phyloP scores from a whole-genome alignment of 805 yeast genomes.

The Tetrapisispora pingtungensis region DNA sequence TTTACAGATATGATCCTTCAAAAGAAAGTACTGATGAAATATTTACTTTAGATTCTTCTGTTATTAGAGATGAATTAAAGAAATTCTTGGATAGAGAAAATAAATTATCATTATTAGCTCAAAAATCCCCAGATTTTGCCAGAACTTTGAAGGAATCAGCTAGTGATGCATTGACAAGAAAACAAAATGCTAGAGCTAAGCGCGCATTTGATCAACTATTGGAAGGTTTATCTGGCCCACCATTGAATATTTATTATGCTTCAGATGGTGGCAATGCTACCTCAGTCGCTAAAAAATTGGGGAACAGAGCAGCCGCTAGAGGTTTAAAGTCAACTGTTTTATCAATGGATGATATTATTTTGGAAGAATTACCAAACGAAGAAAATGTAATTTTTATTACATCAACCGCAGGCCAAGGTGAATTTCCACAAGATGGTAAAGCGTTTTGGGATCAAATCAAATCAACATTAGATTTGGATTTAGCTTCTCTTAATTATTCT shows the following conservation, averaged over 20 bases:
- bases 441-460: conserved; percentile 67
- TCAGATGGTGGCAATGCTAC: conserved; percentile 91
- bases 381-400: conserved; percentile 61
- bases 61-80: conserved; percentile 63
- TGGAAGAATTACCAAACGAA: conserved; percentile 61
- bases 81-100: conserved; percentile 85
- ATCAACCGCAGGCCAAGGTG: conserved; percentile 95
- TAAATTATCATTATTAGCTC: conserved; percentile 65
- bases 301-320: conserved; percentile 68
- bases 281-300: conserved; percentile 66
- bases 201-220: conserved; percentile 67
- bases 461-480: conserved; percentile 52
- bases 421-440: conserved; percentile 70
- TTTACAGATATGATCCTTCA: conserved; percentile 74
- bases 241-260: conserved; percentile 75
- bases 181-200: conserved; percentile 59
- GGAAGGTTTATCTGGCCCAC: conserved; percentile 88
- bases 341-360: conserved; percentile 54
- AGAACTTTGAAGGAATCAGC: conserved; percentile 58
- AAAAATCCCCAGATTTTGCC: conserved; percentile 63
- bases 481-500: conserved; percentile 54
- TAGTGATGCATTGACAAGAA: conserved; percentile 48
- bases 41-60: conserved; percentile 78
- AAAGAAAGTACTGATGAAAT: conserved; percentile 40
- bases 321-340: conserved; percentile 48